A percentile compares a stretch with the other conserved stretches of the same genome.
Conservation (phyloP, 2,329 filamentous ascomycete species). For the Emmonsiellopsis sp. region DNA sequence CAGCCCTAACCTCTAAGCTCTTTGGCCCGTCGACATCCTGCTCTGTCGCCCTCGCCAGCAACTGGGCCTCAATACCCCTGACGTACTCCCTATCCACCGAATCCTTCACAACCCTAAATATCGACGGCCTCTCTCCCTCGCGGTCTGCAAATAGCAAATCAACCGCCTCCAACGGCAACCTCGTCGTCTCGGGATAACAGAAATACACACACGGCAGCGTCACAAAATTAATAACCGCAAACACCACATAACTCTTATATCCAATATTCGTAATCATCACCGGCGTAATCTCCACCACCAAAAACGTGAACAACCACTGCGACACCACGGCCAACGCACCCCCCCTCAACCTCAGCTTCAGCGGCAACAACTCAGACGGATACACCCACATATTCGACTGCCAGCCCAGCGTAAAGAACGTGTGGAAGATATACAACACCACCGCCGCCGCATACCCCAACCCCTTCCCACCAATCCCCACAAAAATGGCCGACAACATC, state of each 20-base stretch:
- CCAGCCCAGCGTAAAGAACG: constrained; percentile 14
- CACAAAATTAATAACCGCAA: constrained; percentile 16
- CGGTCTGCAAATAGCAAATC: constrained; percentile 28
- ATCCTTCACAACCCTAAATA: constrained; percentile 10
- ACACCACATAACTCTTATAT: constrained; percentile 17
- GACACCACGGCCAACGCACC: constrained; percentile 16
- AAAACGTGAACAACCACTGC: constrained; percentile 17
- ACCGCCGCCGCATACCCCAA: constrained; percentile 13
- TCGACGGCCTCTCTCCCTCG: constrained; percentile 1
- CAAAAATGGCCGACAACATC: constrained; percentile 23
- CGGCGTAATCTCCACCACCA: constrained; percentile 15
- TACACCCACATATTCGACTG: constrained; percentile 16
- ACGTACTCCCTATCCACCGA: constrained; percentile 9
- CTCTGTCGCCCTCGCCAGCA: constrained; percentile 30
- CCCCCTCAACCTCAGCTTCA: constrained; percentile 14
- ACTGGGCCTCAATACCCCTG: constrained; percentile 2
- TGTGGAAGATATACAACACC: constrained; percentile 11
- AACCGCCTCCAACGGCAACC: constrained; percentile 31
- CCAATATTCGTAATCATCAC: constrained; percentile 16
- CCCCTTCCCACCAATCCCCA: constrained; percentile 18
- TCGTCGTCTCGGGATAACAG: constrained; percentile 18
- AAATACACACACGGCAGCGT: constrained; percentile 17
- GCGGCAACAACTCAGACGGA: constrained; percentile 15
- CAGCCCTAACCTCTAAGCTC: neutral
- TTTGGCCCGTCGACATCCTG: neutral